These are phyloP conservation scores for Globisporangium nagaii DNA, from an alignment of 352 stramenopile genomes.

Conservation along the genomic window DNA sequence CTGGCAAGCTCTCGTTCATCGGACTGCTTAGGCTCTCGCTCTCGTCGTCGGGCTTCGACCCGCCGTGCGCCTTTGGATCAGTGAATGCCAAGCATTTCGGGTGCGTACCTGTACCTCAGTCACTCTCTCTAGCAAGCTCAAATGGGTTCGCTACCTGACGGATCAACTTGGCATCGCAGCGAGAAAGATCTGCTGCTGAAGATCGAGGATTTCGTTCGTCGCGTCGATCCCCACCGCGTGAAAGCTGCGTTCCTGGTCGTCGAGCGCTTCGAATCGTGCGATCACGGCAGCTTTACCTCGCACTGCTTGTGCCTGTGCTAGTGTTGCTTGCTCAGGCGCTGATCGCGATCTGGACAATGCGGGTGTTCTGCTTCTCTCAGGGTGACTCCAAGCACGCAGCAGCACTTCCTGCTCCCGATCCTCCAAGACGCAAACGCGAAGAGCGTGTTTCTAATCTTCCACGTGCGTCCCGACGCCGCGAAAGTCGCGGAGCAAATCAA, in stretches of 20 bases:
- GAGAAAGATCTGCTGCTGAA: slow-evolving; percentile 38
- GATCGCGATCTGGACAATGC: no score
- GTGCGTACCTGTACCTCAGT: no score
- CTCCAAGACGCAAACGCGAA: slow-evolving; percentile 42
- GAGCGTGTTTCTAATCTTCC: slow-evolving; percentile 47
- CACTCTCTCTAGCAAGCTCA: no score
- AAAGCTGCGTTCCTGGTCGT: slow-evolving; percentile 37
- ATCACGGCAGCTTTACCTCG: neutral
- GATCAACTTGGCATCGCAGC: no score
- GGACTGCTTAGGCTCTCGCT: slow-evolving; percentile 33
- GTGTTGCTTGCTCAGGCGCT: no score
- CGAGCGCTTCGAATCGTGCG: slow-evolving; percentile 54
- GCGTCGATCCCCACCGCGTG: slow-evolving; percentile 17
- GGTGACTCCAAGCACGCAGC: slow-evolving; percentile 48
- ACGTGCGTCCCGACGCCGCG: slow-evolving; percentile 40
- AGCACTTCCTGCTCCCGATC: slow-evolving; percentile 55
- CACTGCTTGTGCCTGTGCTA: no score
- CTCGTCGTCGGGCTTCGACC: slow-evolving; percentile 10
- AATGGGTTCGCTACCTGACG: no score
- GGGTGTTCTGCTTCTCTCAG: no score
- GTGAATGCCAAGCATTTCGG: slow-evolving; percentile 33
- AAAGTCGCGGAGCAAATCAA: slow-evolving; percentile 65
- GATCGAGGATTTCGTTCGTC: slow-evolving; percentile 22
- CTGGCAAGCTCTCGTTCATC: slow-evolving; percentile 48
- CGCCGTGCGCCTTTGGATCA: slow-evolving; percentile 20